phyloP scores from a whole-genome alignment of 1,284 basidiomycete species.

The Irpex lacteus region DNA sequence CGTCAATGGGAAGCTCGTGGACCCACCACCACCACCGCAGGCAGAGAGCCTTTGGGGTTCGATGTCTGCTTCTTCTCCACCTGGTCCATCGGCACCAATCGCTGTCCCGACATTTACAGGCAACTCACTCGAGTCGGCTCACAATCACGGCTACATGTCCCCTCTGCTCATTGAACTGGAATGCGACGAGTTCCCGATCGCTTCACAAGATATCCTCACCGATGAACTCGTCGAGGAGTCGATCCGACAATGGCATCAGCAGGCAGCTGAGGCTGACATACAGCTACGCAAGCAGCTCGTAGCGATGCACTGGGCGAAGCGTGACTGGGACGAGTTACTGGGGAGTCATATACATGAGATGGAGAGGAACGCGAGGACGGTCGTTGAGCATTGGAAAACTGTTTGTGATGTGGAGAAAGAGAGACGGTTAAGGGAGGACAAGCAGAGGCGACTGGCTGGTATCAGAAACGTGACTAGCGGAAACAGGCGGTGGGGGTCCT shows the following conservation, averaged over 20 bases:
- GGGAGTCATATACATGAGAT: slow-evolving; percentile 6
- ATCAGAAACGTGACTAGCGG: slow-evolving; percentile 6
- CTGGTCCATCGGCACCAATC: background rate
- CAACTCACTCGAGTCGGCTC: background rate
- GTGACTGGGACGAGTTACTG: slow-evolving; percentile 7
- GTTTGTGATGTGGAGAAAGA: slow-evolving; percentile 11
- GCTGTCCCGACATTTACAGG: background rate
- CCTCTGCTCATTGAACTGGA: slow-evolving; percentile 15
- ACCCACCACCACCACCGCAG: background rate
- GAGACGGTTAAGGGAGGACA: slow-evolving; percentile 3
- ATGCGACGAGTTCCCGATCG: slow-evolving; percentile 6
- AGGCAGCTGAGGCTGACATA: slow-evolving; percentile 22
- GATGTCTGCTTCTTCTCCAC: background rate
- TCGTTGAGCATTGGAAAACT: slow-evolving; percentile 12
- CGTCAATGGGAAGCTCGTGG: background rate
- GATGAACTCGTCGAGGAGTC: slow-evolving; percentile 9
- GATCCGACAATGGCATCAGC: slow-evolving; percentile 22
- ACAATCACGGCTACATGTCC: slow-evolving; percentile 11
- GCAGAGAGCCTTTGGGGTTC: slow-evolving; percentile 5
- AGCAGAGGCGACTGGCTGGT: slow-evolving; percentile 7
- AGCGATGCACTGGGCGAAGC: slow-evolving; percentile 16
- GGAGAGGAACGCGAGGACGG: slow-evolving; percentile 9
- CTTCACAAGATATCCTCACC: slow-evolving; percentile 7
- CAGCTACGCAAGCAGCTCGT: slow-evolving; percentile 20
- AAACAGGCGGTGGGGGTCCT: background rate